Evolutionary conservation across 257 asterid species (phyloP), one percentile per base, ranked within the genome.

Genomic region (Penstemon eatonii): DNA sequence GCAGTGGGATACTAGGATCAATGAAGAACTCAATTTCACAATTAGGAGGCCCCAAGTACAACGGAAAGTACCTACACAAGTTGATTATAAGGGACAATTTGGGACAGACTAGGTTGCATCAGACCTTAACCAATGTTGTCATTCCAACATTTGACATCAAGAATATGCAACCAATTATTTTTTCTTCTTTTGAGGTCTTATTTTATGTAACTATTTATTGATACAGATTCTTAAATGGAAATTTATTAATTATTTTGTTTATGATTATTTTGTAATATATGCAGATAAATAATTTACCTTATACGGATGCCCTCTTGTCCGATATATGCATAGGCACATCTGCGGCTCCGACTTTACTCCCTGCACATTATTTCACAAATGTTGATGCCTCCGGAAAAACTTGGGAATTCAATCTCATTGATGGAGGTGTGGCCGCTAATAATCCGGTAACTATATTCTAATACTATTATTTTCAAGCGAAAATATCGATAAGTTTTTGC

Each of bases 291-390:
- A 75, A 51, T 10, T 61, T 40, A 4, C 62, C 78, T 2, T 40
- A 33, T 1, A 8, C 67, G 47, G 78, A 86, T 71, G 88, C 85
- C 7, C 65, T 60, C 1, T 12, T 86, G 6, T 70, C 82, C 1
- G 93, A 86, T 58, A 72, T 84, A 65, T 79, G 87, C 79, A 80
- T 86, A 18, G 66, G 88, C 60, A 84, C 93, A 0, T 84, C 90
- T 0, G 93, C 93, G 3, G 90, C 93, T 54, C 93, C 90, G 0
- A 86, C 89, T 4, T 68, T 60, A 71, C 72, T 84, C 40, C 89
- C 90, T 0, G 79, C 86, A 11, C 69, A 86, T 67, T 8, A 46
- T 64, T 86, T 86, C 71, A 79, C 42, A 43, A 79, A 60, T 49
- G 45, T 63, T 25, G 80, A 52, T 59, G 33, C 8, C 0, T 25